Base-by-base conservation (phyloP, 2,329 filamentous ascomycete genomes). In the Akanthomyces dipterigenus region DNA sequence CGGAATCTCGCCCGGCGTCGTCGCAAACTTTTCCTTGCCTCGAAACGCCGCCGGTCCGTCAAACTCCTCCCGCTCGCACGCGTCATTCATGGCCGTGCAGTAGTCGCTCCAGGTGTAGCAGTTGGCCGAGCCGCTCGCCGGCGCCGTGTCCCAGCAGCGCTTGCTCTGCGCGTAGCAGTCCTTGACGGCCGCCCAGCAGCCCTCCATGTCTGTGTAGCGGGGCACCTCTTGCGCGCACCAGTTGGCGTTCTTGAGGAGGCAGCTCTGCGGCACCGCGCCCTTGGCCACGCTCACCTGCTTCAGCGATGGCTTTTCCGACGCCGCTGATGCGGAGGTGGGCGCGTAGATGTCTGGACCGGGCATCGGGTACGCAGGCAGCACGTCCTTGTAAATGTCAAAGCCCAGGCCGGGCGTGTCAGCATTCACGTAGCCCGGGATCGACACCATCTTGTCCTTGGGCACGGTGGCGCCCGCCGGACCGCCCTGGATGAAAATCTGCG, bases 201-300 rank as follows among this genome's bases (percentile, higher is more conserved):
- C 80, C 1, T 69, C 69, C 69, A 85, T 78, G 49, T 76, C 75
- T 5, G 73, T 75, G 74, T 88, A 90, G 9, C 73, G 67, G 0
- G 81, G 71, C 1, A 90, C 78, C 68, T 89, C 81, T 63, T 80
- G 76, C 56, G 81, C 87, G 72, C 86, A 89, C 88, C 88, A 91
- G 75, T 91, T 90, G 62, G 77, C 88, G 69, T 89, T 90, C 69
- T 85, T 83, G 63, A 87, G 69, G 42, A 89, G 75, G 69, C 84
- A 88, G 66, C 78, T 74, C 1, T 68, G 60, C 0, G 87, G 87
- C 57, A 84, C 76, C 14, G 79, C 71, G 14, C 85, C 86, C 45
- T 80, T 75, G 48, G 68, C 61, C 50, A 69, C 62, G 55, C 66
- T 65, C 40, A 57, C 57, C 20, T 66, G 60, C 9, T 62, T 61